Conservation (phyloP, 2,329 filamentous ascomycete species). For the Metarhizium brunneum region DNA sequence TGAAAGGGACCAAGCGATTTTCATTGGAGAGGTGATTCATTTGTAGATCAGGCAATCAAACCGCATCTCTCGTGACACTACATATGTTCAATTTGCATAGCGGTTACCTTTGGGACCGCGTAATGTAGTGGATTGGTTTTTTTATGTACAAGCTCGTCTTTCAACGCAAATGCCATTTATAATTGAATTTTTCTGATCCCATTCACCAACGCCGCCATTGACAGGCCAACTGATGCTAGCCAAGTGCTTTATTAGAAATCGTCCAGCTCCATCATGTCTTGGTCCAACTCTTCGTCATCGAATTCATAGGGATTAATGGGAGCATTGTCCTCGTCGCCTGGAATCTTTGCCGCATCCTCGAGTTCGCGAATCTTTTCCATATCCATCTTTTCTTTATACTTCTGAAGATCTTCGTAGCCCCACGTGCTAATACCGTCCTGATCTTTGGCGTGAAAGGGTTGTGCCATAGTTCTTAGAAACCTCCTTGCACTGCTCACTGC, state of each 20-base stretch:
- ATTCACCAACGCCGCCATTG: neutral
- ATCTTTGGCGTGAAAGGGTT: constrained; percentile 72
- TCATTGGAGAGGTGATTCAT: constrained; percentile 5
- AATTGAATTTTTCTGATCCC: neutral
- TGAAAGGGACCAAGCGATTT: constrained; percentile 39
- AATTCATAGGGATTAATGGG: constrained; percentile 36
- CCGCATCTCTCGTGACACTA: neutral
- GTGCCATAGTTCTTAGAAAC: constrained; percentile 85
- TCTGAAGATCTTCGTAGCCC: constrained; percentile 69
- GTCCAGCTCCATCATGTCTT: constrained; percentile 46
- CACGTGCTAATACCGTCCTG: constrained; percentile 92
- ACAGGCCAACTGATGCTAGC: neutral
- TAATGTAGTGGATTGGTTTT: too few relatives aligned
- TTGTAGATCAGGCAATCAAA: constrained; percentile 3
- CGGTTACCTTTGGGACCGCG: neutral
- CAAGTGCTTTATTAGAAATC: constrained; percentile 15
- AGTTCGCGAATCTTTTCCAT: constrained; percentile 58
- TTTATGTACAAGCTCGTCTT: neutral
- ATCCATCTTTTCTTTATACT: constrained; percentile 67
- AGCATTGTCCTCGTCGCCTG: constrained; percentile 9
- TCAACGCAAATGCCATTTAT: neutral
- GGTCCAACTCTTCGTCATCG: constrained; percentile 42
- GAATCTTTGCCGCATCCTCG: constrained; percentile 30
- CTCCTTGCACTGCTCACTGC: constrained; percentile 80
- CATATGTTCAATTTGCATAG: neutral